These are phyloP conservation scores for Neopestalotiopsis rosae DNA, from an alignment of 2,329 filamentous ascomycete genomes.

Conservation along the genomic window DNA sequence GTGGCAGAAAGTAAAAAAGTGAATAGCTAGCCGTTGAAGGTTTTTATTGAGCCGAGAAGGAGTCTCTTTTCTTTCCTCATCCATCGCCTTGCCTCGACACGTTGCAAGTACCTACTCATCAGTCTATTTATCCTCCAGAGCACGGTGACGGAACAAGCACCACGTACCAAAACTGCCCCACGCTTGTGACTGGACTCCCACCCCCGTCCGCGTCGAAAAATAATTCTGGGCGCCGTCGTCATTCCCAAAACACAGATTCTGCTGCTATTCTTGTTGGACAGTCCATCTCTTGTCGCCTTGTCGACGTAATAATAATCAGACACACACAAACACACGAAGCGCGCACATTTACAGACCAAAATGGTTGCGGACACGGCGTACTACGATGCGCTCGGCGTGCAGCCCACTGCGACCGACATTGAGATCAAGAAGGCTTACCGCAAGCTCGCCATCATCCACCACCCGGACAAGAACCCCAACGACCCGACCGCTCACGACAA, in stretches of 20 bases:
- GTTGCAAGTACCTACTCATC: background rate
- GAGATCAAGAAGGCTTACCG: conserved; percentile 98
- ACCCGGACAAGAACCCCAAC: conserved; percentile 97
- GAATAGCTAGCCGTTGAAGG: background rate
- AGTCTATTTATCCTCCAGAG: background rate
- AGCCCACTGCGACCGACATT: conserved; percentile 83
- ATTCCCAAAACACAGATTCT: background rate
- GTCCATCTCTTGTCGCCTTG: background rate
- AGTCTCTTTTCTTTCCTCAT: background rate
- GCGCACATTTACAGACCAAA: conserved; percentile 31
- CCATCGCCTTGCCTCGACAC: background rate
- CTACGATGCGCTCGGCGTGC: conserved; percentile 85
- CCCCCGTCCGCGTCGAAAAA: conserved; percentile 1
- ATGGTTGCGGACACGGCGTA: conserved; percentile 92
- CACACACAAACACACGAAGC: background rate
- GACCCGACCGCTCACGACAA: conserved; percentile 92
- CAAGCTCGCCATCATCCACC: conserved; percentile 91
- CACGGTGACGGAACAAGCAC: background rate
- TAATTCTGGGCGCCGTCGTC: conserved; percentile 13
- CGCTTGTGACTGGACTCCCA: conserved; percentile 5
- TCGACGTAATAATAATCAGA: background rate
- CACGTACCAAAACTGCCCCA: conserved; percentile 1
- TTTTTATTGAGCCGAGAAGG: background rate
- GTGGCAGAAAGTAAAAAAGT: background rate
- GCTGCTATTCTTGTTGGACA: background rate